Evolutionary conservation across 768 basidiomycete genomes (phyloP).

Genomic region (Hysterangium stoloniferum): DNA sequence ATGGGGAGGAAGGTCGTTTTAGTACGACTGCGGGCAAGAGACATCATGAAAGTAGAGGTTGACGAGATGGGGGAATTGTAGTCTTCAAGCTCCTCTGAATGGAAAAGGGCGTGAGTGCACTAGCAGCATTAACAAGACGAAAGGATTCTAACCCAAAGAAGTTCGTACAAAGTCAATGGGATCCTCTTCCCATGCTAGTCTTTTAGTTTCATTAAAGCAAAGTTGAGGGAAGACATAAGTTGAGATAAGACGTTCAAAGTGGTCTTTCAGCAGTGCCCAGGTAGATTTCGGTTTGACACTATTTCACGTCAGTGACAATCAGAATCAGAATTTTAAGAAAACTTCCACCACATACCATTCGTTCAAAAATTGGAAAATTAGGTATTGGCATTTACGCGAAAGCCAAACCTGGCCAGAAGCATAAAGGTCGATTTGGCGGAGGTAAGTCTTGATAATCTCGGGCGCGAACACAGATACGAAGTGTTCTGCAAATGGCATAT

Average conservation of each 20-base stretch:
- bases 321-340: not conserved
- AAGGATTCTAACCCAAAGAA: slow-evolving; percentile 49
- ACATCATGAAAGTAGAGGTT: slow-evolving; percentile 73
- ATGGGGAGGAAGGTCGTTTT: slow-evolving; percentile 78
- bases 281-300: slow-evolving; percentile 93
- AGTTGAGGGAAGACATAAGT: slow-evolving; percentile 83
- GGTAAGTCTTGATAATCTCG: slow-evolving; percentile 77
- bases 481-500: slow-evolving; percentile 64
- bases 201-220: slow-evolving; percentile 61
- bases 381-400: slow-evolving; percentile 75
- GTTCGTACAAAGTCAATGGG: slow-evolving; percentile 76
- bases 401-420: slow-evolving; percentile 73
- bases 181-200: slow-evolving; percentile 71
- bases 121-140: not conserved
- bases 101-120: not conserved
- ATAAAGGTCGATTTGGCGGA: slow-evolving; percentile 61
- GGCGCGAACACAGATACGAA: slow-evolving; percentile 76
- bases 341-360: slow-evolving; percentile 64
- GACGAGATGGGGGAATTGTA: slow-evolving; percentile 70
- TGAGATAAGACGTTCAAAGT: slow-evolving; percentile 69
- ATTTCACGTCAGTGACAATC: not conserved
- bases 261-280: slow-evolving; percentile 82
- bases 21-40: slow-evolving; percentile 70
- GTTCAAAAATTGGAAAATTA: slow-evolving; percentile 78
- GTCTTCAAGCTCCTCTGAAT: slow-evolving; percentile 75